Base-by-base conservation (phyloP, 2,329 filamentous ascomycete genomes). In the Fusarium robinianum region DNA sequence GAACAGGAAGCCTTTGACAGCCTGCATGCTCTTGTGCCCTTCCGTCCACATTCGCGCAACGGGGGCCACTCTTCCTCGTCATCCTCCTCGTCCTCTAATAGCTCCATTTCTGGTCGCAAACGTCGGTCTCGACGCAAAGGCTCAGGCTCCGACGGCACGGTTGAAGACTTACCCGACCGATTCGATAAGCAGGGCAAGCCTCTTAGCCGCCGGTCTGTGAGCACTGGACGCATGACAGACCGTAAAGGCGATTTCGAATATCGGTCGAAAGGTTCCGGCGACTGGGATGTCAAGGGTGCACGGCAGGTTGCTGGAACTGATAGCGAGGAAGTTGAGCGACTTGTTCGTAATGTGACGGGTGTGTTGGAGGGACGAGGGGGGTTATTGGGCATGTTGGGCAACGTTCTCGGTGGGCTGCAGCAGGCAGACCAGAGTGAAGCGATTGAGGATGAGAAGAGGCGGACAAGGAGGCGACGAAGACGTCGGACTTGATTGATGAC, bases 241-340 rank as follows among this genome's bases (percentile, higher is more conserved):
- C 66, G 74, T 3, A 63, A 53, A 7, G 75, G 75, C 4, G 67
- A 72, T 1, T 78, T 78, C 46, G 66, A 68, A 22, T 71, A 71
- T 38, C 57, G 62, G 32, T 55, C 65, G 6, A 64, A 53, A 27
- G 41, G 49, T n/a, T 46, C 49, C 2, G 66, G 64, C 3, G 70
- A 67, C 6, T 67, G 62, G 60, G 58, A 71, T 9, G 57, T 74
- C 11, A 62, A 55, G 0, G 74, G 75, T 0, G 63, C 67, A 10
- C 78, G 75, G 75, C 68, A 70, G 16, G 63, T 77, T 0, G 67
- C 63, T 3, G 72, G 74, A 5, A 74, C 72, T 0, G 72, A 78
- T 16, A 53, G 56, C 1, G 68, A 70, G 35, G 60, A 64, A 17
- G 68, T 76, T 4, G 72, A 76, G 21, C 57, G 53, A 12, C 36